Evolutionary conservation across 2,329 filamentous ascomycete genomes (phyloP).

Genomic region (Colletotrichum musicola): DNA sequence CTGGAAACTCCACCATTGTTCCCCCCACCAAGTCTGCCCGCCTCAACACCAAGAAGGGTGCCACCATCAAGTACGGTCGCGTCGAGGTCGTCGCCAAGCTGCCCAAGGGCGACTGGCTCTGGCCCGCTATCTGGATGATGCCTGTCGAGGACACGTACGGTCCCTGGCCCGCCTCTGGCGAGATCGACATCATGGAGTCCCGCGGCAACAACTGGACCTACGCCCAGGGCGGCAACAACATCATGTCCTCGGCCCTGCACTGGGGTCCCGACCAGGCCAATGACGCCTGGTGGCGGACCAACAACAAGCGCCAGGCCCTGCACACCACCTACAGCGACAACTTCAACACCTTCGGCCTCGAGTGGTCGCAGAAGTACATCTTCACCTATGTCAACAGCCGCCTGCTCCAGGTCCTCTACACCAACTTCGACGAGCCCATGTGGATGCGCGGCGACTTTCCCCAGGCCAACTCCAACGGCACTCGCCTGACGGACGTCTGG

Average conservation of each 20-base stretch:
- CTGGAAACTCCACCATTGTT: slow-evolving; percentile 78
- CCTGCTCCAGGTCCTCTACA: slow-evolving; percentile 84
- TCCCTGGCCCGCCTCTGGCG: slow-evolving; percentile 81
- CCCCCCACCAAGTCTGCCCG: slow-evolving; percentile 83
- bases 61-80: slow-evolving; percentile 82
- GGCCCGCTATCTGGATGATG: slow-evolving; percentile 94
- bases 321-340: slow-evolving; percentile 78
- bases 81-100: slow-evolving; percentile 84
- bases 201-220: slow-evolving; percentile 88
- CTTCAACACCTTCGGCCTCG: slow-evolving; percentile 84
- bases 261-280: slow-evolving; percentile 81
- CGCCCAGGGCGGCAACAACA: slow-evolving; percentile 82
- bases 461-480: slow-evolving; percentile 73
- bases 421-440: slow-evolving; percentile 76
- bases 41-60: slow-evolving; percentile 79
- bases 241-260: slow-evolving; percentile 82
- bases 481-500: slow-evolving; percentile 74
- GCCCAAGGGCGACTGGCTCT: slow-evolving; percentile 85
- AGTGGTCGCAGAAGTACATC: slow-evolving; percentile 90
- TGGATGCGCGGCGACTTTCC: slow-evolving; percentile 79
- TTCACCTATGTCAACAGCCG: slow-evolving; percentile 89
- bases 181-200: slow-evolving; percentile 86
- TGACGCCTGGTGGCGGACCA: slow-evolving; percentile 87
- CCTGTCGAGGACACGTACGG: slow-evolving; percentile 80
- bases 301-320: slow-evolving; percentile 79